Evolutionary conservation across 2,329 filamentous ascomycete species (phyloP), one percentile per base, ranked within the genome.

Genomic region (Fusarium sp.): DNA sequence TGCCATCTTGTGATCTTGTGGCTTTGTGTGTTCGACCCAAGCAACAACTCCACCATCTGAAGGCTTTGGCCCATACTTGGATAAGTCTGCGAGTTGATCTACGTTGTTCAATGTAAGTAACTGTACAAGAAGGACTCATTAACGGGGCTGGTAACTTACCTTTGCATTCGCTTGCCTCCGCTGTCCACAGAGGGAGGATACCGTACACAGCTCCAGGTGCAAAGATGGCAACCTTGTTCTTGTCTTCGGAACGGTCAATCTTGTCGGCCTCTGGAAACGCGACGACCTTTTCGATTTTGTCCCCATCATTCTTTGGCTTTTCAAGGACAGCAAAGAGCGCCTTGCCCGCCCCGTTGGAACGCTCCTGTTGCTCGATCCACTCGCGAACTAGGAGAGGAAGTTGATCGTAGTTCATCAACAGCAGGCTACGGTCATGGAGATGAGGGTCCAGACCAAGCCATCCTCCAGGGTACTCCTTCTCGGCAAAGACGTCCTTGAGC

Each of bases 391-490:
- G 65, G 19, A 77, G 59, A 10, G 81, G 82, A 27, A 84, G 52
- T 6, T 77, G 72, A 5, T 69, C 63, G 60, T 80, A 79, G 29
- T 76, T 71, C 81, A 84, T 83, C 63, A 74, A 65, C 38, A 84
- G 67, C 58, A 84, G 66, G 51, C 75, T 77, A 15, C 82, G 78
- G 49, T 82, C 79, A 57, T 78, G 76, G 44, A 79, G 78, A 69
- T 85, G 82, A n/a, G 75, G 76, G 64, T 85, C 82, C 21, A 80
- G 71, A 32, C 82, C 82, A 23, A 76, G 75, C 82, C 82, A 85
- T 36, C 77, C 77, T 21, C 82, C 82, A 0, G 82, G 82, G 68
- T 84, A 82, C 45, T 77, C 71, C 29, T 76, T 73, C 5, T 72
- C 71, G 8, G 68, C 53, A 61, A 81, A 81, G 37, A 78, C 67